Evolutionary conservation across 331 rosid genomes (phyloP).

Genomic region (Pyracantha coccinea): DNA sequence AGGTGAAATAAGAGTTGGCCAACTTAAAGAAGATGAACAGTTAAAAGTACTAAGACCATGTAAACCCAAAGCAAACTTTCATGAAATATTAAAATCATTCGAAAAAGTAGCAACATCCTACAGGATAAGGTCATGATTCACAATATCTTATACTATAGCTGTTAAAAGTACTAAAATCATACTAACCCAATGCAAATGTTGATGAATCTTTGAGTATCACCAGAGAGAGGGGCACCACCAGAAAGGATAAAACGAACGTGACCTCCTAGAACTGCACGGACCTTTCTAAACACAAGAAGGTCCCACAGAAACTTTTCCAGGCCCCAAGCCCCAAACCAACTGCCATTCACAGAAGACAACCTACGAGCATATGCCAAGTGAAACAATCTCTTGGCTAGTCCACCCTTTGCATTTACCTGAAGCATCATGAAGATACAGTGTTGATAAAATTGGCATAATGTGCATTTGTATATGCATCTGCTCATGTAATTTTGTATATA

Average conservation of each 20-base stretch:
- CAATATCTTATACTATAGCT: not conserved
- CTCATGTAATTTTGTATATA: not conserved
- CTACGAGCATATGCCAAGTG: conserved; percentile 84
- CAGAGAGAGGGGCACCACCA: conserved; percentile 98
- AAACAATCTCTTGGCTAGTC: conserved; percentile 72
- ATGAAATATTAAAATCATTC: not conserved
- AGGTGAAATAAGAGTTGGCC: not conserved
- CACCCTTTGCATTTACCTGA: conserved; percentile 81
- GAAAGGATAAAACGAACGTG: conserved; percentile 72
- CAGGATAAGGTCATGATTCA: not conserved
- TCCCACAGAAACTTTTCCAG: conserved; percentile 72
- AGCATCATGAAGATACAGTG: conserved; percentile 16
- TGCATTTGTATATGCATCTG: not conserved
- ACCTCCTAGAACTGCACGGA: conserved; percentile 85
- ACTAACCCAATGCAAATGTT: conserved; percentile 91
- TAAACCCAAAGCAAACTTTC: not conserved
- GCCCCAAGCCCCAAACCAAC: conserved; percentile 99
- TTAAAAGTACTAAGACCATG: not conserved
- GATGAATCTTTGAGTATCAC: conserved; percentile 94
- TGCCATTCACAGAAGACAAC: conserved; percentile 72
- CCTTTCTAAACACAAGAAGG: conserved; percentile 75
- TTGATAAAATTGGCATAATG: conserved; percentile 1
- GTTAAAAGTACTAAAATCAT: not conserved
- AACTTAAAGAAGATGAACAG: not conserved
- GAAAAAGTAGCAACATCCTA: not conserved